A percentile compares a stretch with the other conserved stretches of the same genome.
Evolutionary conservation across 441 rosid genomes (phyloP).

Genomic region (Pelargonium myrrhifolium): DNA sequence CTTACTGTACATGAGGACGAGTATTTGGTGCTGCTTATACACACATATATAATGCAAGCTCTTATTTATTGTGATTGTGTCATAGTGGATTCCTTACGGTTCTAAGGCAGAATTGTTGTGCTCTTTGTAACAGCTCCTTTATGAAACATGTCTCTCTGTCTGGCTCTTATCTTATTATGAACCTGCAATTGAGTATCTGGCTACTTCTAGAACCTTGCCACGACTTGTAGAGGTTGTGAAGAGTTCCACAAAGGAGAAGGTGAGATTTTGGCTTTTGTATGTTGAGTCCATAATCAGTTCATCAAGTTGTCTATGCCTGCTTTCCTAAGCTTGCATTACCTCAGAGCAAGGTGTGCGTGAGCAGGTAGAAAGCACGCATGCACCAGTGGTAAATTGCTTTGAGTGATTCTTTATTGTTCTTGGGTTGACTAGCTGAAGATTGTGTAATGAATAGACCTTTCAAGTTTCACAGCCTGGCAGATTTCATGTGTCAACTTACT

Average conservation of each 20-base stretch:
- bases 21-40: background rate
- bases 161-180: constrained; percentile 95
- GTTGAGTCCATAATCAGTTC: constrained; percentile 11
- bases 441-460: constrained; percentile 12
- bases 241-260: constrained; percentile 96
- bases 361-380: background rate
- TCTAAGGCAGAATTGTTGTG: constrained; percentile 17
- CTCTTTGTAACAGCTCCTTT: constrained; percentile 65
- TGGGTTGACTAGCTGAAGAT: constrained; percentile 5
- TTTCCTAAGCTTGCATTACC: background rate
- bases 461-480: background rate
- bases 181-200: constrained; percentile 79
- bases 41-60: background rate
- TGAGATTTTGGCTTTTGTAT: constrained; percentile 25
- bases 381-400: background rate
- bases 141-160: constrained; percentile 91
- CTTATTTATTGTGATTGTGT: background rate
- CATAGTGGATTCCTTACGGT: background rate
- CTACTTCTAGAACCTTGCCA: constrained; percentile 76
- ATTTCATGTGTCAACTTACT: background rate
- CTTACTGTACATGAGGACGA: background rate
- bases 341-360: background rate
- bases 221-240: constrained; percentile 77
- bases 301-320: constrained; percentile 6
- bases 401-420: constrained; percentile 5